Percentiles rank a stretch among this genome's conserved stretches.
Conservation (phyloP, 1,284 basidiomycete genomes). For the Grifola frondosa region DNA sequence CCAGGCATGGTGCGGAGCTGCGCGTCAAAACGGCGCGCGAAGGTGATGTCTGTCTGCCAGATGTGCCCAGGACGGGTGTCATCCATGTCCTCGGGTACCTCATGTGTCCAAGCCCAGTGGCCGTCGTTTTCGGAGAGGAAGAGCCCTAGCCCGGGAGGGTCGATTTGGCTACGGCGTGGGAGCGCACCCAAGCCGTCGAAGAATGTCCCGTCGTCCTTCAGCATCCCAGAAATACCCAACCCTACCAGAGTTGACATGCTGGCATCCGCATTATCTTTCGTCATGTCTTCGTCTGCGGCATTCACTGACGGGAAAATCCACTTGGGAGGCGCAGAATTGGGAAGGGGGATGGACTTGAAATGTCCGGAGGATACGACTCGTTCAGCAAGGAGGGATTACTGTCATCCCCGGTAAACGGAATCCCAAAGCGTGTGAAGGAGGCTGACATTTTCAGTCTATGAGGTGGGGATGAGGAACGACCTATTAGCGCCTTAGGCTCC, state of each 20-base stretch:
- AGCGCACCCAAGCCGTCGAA: conserved; percentile 27
- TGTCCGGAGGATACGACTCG: conserved; percentile 1
- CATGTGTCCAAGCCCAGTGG: too few species aligned
- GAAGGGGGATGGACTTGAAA: conserved; percentile 4
- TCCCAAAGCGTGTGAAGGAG: too few species aligned
- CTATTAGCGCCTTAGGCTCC: too few species aligned
- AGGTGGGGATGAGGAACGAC: too few species aligned
- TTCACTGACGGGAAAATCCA: background rate
- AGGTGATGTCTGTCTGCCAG: background rate
- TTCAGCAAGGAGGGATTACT: conserved; percentile 3
- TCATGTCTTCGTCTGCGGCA: background rate
- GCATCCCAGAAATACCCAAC: conserved; percentile 24
- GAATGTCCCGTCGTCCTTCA: conserved; percentile 20
- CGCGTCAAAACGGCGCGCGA: background rate
- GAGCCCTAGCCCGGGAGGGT: background rate
- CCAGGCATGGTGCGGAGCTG: background rate
- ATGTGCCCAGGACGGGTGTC: too few species aligned
- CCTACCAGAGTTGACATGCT: conserved; percentile 15
- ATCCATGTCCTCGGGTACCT: too few species aligned
- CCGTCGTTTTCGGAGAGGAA: too few species aligned
- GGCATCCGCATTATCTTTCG: too few species aligned
- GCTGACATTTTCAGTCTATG: too few species aligned
- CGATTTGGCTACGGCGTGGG: conserved; percentile 7
- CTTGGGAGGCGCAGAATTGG: background rate
- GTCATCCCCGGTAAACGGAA: too few species aligned